Conservation (phyloP, 352 stramenopile species). For the Phytophthora citrophthora region DNA sequence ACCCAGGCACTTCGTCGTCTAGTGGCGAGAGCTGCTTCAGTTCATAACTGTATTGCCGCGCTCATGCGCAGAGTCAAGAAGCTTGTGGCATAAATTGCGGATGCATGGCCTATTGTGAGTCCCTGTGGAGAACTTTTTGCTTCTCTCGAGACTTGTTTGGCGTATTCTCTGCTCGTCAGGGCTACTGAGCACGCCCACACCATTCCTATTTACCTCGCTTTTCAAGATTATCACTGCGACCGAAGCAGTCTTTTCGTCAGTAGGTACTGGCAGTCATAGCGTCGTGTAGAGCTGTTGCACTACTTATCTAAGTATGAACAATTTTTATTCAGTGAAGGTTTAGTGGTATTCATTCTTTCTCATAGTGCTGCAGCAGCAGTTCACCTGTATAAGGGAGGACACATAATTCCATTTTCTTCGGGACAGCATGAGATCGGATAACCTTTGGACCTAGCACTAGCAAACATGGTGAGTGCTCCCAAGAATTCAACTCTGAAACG, state of each 20-base stretch:
- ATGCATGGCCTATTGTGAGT: slow-evolving; percentile 5
- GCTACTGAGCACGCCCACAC: background rate
- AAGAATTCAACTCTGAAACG: background rate
- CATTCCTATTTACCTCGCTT: slow-evolving; percentile 29
- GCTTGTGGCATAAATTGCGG: slow-evolving; percentile 21
- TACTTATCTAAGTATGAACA: slow-evolving; percentile 24
- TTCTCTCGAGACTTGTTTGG: slow-evolving; percentile 2
- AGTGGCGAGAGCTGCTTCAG: slow-evolving; percentile 50
- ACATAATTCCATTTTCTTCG: slow-evolving; percentile 7
- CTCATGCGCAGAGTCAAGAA: slow-evolving; percentile 40
- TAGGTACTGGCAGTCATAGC: slow-evolving; percentile 5
- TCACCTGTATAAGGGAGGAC: slow-evolving; percentile 14
- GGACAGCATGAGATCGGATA: slow-evolving; percentile 9
- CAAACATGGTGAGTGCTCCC: background rate
- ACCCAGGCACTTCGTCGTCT: slow-evolving; percentile 55
- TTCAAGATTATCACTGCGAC: slow-evolving; percentile 24
- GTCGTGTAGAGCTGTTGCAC: slow-evolving; percentile 13
- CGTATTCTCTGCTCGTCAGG: slow-evolving; percentile 2
- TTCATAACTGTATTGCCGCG: slow-evolving; percentile 60
- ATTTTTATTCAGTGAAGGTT: slow-evolving; percentile 11
- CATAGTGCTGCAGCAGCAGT: slow-evolving; percentile 4
- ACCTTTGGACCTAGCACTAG: slow-evolving; percentile 9
- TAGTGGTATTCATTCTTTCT: background rate
- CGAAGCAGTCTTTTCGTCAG: slow-evolving; percentile 19
- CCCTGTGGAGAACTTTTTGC: background rate